Evolutionary conservation across 306 rosid genomes (phyloP), one percentile per base, ranked within the genome.

Genomic region (Purshia tridentata): DNA sequence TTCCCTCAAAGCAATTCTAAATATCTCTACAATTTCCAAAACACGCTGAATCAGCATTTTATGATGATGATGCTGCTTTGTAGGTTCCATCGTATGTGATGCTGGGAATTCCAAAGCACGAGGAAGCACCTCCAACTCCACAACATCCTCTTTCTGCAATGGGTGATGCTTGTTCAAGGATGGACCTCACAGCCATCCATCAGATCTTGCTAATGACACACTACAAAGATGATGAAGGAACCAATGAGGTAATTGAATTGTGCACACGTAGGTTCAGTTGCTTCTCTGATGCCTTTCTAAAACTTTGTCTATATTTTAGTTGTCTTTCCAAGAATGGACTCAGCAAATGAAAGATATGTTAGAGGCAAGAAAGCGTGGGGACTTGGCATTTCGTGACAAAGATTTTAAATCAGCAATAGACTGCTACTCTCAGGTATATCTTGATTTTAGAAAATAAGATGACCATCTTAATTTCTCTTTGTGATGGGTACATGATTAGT

Each of bases 271-370:
- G 49, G 56, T 18, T 66, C 23, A 54, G 22, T 51, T 76, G 62
- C 67, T 60, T 52, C 9, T 52, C 69, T 37, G 22, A 37, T 53
- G 20, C 49, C 18, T 50, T 67, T 13, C 66, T 80, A 69, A 73
- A 70, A 12, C 6, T 51, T 69, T 72, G 54, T 55, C 45, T 42
- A 39, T 29, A 49, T 57, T n/a, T 77, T 46, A 88, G 89, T 74
- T 89, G 77, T 92, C 90, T 77, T 92, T 89, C 86, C 96, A 89
- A 88, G 97, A 88, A 76, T 92, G 96, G 93, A 89, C 90, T 42
- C 96, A 88, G 70, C 93, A 86, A 74, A 86, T 87, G 84, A 86
- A 88, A 78, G 96, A 92, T 69, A 84, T 88, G 90, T 73, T 87
- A 81, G 90, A 80, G 71, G 93, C 93, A 58, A 80, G 96, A 79